Evolutionary conservation across 1,284 basidiomycete genomes (phyloP), one percentile per base, ranked within the genome.

Genomic region (Puccinia horiana): DNA sequence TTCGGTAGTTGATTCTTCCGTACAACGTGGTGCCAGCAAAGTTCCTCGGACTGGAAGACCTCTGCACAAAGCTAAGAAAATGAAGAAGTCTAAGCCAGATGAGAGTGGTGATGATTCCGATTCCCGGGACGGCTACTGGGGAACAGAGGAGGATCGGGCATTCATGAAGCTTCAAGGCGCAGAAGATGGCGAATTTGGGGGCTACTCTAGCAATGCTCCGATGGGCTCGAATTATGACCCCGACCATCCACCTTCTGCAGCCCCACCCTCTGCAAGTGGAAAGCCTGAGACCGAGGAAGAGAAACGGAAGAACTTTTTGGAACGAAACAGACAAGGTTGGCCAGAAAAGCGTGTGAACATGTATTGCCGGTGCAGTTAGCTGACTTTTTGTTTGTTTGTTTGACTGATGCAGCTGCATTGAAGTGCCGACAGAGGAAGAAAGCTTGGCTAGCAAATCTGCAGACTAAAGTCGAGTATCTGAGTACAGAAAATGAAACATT

Each of bases 401-500:
- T 80, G n/a, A n/a, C n/a, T n/a, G n/a, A n/a, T n/a, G 18, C 49
- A 96, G 96, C 96, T 82, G 96, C 96, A 3, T 91, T 98, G 86
- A 99, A 99, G 88, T 99, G 97, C 88, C 93, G 96, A 56, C 96
- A 99, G 87, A 92, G 96, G 81, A 99, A 99, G 88, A 99, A 99
- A 88, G 95, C 95, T 8, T 99, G 97, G 96, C 90, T 98, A 37
- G 90, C 92, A 35, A 93, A 94, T 84, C 89, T 99, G 26, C 96
- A 99, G 88, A 92, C 92, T 77, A 96, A 96, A 86, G 94, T 96
- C 86, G 96, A 98, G 87, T 94, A 90, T 84, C 90, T 98, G 42
- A 89, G 91, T 42, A 92, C 92, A 84, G 96, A 98, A 88, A 99
- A 99, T 87, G 95, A 98, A 87, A 91, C 94, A n/a, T 91, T 99